phyloP scores from a whole-genome alignment of 441 rosid genomes.

The Jatropha podagrica region DNA sequence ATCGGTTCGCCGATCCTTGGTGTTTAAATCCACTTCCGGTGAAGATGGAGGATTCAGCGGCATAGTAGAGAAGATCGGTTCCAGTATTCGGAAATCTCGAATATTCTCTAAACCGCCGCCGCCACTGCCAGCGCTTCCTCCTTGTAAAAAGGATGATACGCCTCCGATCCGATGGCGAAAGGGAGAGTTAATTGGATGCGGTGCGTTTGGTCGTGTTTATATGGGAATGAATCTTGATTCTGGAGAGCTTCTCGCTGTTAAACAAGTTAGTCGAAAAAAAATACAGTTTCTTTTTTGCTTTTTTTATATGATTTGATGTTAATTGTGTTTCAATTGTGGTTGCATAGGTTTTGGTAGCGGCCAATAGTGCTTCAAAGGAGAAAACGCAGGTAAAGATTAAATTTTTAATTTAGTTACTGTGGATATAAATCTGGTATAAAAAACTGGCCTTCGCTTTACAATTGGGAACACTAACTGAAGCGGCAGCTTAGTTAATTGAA shows the following conservation, averaged over 20 bases:
- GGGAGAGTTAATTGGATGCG: constrained; percentile 94
- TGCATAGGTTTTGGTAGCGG: constrained; percentile 79
- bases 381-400: constrained; percentile 66
- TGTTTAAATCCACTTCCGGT: constrained; percentile 53
- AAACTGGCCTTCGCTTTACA: too few relatives aligned
- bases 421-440: neutral
- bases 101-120: constrained; percentile 54
- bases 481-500: neutral
- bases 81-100: constrained; percentile 82
- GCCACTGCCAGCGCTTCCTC: constrained; percentile 37
- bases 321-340: neutral
- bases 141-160: constrained; percentile 44
- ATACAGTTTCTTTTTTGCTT: neutral
- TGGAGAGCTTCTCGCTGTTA: constrained; percentile 96
- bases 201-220: constrained; percentile 96
- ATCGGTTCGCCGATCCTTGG: constrained; percentile 93
- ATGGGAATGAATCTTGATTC: constrained; percentile 99
- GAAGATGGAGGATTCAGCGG: constrained; percentile 57
- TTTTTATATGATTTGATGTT: constrained; percentile 3
- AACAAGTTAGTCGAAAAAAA: constrained; percentile 49
- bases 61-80: constrained; percentile 77
- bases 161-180: constrained; percentile 88
- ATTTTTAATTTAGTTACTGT: neutral
- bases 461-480: too few relatives aligned
- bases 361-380: constrained; percentile 85